Conservation (phyloP, 2,329 filamentous ascomycete species). For the Magnaporthiopsis incrustans region DNA sequence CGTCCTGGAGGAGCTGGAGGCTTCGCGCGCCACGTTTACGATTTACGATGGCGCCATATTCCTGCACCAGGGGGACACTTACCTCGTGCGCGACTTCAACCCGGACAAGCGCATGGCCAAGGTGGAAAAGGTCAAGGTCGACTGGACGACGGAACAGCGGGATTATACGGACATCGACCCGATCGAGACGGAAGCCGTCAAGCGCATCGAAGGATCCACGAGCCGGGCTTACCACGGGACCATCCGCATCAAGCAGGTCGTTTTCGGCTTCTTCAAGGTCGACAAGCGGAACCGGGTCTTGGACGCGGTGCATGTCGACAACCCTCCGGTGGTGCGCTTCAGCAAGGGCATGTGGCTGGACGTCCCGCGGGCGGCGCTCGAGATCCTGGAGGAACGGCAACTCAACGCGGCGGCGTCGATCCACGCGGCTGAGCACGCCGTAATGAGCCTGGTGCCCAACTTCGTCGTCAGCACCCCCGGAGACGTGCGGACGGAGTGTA, state of each 20-base stretch:
- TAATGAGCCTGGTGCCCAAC: constrained; percentile 79
- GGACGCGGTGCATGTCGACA: constrained; percentile 88
- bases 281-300: constrained; percentile 78
- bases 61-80: constrained; percentile 89
- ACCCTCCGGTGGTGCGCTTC: constrained; percentile 77
- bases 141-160: constrained; percentile 90
- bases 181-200: constrained; percentile 81
- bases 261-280: constrained; percentile 98
- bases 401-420: constrained; percentile 84
- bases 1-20: constrained; percentile 92
- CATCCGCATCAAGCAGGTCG: constrained; percentile 78
- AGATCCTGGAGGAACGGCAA: constrained; percentile 63
- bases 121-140: constrained; percentile 81
- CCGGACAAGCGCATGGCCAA: constrained; percentile 75
- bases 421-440: constrained; percentile 87
- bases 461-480: constrained; percentile 86
- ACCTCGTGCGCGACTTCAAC: constrained; percentile 82
- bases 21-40: constrained; percentile 88
- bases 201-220: constrained; percentile 53
- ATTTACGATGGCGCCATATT: constrained; percentile 97
- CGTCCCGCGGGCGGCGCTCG: constrained; percentile 69
- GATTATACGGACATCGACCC: constrained; percentile 94
- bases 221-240: constrained; percentile 76
- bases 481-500: constrained; percentile 92
- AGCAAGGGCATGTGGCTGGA: constrained; percentile 96